A percentile compares a stretch with the other conserved stretches of the same genome.
phyloP scores from a whole-genome alignment of 1,284 basidiomycete genomes.

The Microbotryum scabiosae region DNA sequence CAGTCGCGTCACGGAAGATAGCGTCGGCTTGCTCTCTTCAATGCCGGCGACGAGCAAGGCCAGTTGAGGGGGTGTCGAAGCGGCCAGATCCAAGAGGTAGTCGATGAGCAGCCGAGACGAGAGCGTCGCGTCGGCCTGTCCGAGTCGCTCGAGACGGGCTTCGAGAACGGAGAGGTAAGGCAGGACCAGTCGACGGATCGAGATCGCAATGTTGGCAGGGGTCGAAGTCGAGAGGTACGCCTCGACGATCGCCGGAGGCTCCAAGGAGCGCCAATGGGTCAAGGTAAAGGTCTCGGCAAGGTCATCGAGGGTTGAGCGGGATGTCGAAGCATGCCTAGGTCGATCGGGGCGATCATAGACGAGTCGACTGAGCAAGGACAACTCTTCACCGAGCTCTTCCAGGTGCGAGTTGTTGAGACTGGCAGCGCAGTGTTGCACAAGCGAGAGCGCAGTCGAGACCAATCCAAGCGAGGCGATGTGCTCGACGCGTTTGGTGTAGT shows the following conservation, averaged over 20 bases:
- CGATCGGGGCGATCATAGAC: constrained; percentile 66
- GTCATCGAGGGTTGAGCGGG: constrained; percentile 38
- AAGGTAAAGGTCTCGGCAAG: constrained; percentile 53
- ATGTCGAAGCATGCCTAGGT: constrained; percentile 4
- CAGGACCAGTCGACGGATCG: constrained; percentile 68
- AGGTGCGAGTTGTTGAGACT: constrained; percentile 50
- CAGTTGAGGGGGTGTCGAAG: constrained; percentile 44
- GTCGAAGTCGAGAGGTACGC: constrained; percentile 68
- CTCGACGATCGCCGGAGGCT: constrained; percentile 55
- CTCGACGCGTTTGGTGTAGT: constrained; percentile 64
- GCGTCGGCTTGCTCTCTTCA: constrained; percentile 79
- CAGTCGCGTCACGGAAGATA: constrained; percentile 58
- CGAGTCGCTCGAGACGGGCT: constrained; percentile 67
- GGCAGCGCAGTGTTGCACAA: constrained; percentile 69
- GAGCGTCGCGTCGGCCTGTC: constrained; percentile 57
- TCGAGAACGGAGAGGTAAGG: constrained; percentile 87
- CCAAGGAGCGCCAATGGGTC: constrained; percentile 58
- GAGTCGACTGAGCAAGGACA: constrained; percentile 70
- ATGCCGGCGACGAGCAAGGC: constrained; percentile 65
- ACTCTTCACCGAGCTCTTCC: constrained; percentile 78
- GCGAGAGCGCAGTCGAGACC: constrained; percentile 64
- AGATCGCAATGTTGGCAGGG: constrained; percentile 54
- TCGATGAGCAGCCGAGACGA: constrained; percentile 60
- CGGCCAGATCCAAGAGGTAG: constrained; percentile 52
- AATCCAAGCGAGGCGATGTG: constrained; percentile 61